phyloP scores from a whole-genome alignment of 1,284 basidiomycete genomes.

The Puccinia coronata region DNA sequence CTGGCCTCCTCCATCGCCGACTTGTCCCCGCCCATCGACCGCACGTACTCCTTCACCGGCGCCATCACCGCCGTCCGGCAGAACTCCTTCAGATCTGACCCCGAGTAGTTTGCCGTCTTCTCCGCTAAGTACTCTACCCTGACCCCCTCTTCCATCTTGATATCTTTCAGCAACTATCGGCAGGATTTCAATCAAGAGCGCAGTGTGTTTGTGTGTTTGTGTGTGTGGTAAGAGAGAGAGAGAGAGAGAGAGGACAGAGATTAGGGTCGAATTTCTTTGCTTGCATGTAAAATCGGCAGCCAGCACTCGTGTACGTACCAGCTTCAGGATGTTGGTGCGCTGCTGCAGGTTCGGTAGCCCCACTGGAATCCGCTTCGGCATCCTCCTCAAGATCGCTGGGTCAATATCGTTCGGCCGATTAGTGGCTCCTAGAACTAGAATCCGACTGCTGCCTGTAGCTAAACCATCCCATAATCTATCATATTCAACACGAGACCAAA shows the following conservation, averaged over 20 bases:
- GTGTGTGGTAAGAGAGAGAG: too few relatives aligned
- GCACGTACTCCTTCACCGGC: slow-evolving; percentile 43
- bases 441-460: slow-evolving; percentile 72
- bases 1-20: slow-evolving; percentile 44
- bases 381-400: slow-evolving; percentile 85
- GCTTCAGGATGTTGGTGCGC: slow-evolving; percentile 79
- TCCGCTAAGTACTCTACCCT: slow-evolving; percentile 70
- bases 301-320: slow-evolving; percentile 64
- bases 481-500: background rate
- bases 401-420: slow-evolving; percentile 96
- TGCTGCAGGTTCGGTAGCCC: slow-evolving; percentile 78
- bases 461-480: slow-evolving; percentile 91
- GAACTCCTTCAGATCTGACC: slow-evolving; percentile 90
- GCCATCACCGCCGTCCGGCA: slow-evolving; percentile 69
- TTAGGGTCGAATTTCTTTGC: too few relatives aligned
- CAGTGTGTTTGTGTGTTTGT: too few relatives aligned
- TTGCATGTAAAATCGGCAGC: background rate
- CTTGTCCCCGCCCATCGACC: slow-evolving; percentile 40
- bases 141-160: slow-evolving; percentile 67
- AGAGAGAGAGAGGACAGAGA: too few relatives aligned
- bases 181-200: background rate
- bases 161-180: slow-evolving; percentile 36
- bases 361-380: slow-evolving; percentile 97
- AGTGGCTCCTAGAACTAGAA: slow-evolving; percentile 92
- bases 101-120: slow-evolving; percentile 76